phyloP scores from a whole-genome alignment of 2,329 filamentous ascomycete genomes.

The Truncatella angustata region DNA sequence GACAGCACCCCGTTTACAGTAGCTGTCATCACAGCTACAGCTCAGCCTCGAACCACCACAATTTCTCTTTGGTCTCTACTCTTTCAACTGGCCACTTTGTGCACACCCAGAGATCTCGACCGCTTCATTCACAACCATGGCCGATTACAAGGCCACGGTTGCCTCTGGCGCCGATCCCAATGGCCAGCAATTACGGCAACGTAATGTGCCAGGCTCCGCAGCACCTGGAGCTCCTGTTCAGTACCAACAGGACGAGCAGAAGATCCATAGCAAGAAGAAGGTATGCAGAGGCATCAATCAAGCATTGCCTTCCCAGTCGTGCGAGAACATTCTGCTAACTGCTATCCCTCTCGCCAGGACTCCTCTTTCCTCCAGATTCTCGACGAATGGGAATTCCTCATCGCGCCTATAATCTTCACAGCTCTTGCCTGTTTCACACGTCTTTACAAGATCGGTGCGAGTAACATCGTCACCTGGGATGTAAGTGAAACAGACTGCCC shows the following conservation, averaged over 20 bases:
- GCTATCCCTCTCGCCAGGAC: slow-evolving; percentile 30
- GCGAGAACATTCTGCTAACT: no score
- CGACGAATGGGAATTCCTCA: slow-evolving; percentile 61
- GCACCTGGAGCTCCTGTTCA: slow-evolving; percentile 32
- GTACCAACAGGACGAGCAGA: slow-evolving; percentile 56
- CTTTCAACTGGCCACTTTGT: neutral
- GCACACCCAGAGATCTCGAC: neutral
- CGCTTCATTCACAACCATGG: slow-evolving; percentile 38
- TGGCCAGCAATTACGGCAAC: slow-evolving; percentile 55
- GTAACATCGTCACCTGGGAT: slow-evolving; percentile 66
- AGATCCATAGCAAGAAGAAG: slow-evolving; percentile 54
- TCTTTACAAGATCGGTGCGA: slow-evolving; percentile 68
- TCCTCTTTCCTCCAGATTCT: slow-evolving; percentile 62
- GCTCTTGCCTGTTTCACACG: slow-evolving; percentile 64
- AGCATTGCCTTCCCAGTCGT: no score
- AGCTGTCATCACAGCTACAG: neutral
- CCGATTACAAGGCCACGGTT: slow-evolving; percentile 52
- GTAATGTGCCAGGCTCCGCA: slow-evolving; percentile 47
- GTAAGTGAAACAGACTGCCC: slow-evolving; percentile 22
- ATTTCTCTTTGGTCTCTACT: neutral
- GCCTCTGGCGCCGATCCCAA: slow-evolving; percentile 58
- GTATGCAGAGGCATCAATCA: no score
- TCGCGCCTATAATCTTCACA: slow-evolving; percentile 61
- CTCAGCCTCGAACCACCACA: neutral
- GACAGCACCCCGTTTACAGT: neutral